Conservation (phyloP, 768 basidiomycete genomes). For the Boletus vermiculosoides region DNA sequence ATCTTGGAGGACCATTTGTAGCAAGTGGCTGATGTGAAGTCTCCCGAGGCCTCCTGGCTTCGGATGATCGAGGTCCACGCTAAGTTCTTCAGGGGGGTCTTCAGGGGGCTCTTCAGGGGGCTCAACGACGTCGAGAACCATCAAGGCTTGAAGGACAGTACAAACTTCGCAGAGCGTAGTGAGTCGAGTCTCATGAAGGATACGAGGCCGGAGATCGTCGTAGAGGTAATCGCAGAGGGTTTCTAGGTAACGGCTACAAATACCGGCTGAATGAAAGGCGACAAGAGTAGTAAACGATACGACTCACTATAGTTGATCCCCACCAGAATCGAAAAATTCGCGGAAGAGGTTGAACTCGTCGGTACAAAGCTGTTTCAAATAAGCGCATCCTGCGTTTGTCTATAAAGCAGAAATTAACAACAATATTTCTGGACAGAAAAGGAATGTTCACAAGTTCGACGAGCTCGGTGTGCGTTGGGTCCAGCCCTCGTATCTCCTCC, state of each 20-base stretch:
- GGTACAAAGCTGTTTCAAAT: conserved; percentile 86
- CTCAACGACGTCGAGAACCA: conserved; percentile 80
- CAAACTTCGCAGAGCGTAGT: conserved; percentile 92
- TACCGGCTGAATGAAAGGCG: conserved; percentile 8
- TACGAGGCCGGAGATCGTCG: conserved; percentile 93
- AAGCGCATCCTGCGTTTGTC: conserved; percentile 91
- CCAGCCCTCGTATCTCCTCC: conserved; percentile 80
- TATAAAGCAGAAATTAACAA: conserved; percentile 29
- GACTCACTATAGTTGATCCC: conserved; percentile 67
- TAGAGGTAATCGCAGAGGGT: conserved; percentile 91
- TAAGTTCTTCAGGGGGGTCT: conserved; percentile 34
- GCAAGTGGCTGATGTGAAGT: conserved; percentile 76
- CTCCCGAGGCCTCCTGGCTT: conserved; percentile 46
- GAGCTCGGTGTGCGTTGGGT: conserved; percentile 76
- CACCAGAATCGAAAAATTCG: conserved; percentile 85
- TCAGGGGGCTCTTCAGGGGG: conserved; percentile 31
- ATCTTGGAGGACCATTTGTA: conserved; percentile 92
- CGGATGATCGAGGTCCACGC: conserved; percentile 38
- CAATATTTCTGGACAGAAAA: background rate
- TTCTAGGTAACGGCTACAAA: conserved; percentile 80
- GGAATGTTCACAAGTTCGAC: conserved; percentile 75
- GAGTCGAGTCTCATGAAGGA: conserved; percentile 88
- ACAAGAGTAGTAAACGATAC: background rate
- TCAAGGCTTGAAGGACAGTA: conserved; percentile 92
- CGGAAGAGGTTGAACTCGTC: conserved; percentile 88